phyloP scores from a whole-genome alignment of 179 eudicot species.

The Drosera spatulata region DNA sequence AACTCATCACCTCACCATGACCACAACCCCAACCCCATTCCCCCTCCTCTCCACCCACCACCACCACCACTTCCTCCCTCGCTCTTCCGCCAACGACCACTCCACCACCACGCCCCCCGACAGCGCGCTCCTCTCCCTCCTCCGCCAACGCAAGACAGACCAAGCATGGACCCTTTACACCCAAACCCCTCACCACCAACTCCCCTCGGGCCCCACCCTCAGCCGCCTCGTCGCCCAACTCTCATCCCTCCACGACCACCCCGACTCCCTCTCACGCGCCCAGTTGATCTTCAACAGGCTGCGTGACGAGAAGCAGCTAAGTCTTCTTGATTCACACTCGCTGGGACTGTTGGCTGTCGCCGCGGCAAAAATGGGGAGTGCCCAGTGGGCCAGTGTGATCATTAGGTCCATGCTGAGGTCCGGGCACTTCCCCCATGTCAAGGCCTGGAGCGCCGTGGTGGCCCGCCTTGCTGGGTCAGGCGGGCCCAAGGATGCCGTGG shows the following conservation, averaged over 20 bases:
- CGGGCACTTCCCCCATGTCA: conserved; percentile 83
- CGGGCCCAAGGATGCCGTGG: conserved; percentile 34
- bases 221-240: conserved; percentile 80
- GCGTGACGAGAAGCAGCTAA: conserved; percentile 70
- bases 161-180: conserved; percentile 70
- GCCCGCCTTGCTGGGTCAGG: conserved; percentile 53
- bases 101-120: conserved; percentile 6
- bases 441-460: conserved; percentile 94
- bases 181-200: conserved; percentile 34
- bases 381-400: conserved; percentile 58
- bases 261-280: conserved; percentile 45
- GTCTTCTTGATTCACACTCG: conserved; percentile 83
- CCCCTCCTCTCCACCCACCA: conserved; percentile 10
- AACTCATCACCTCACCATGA: conserved; percentile 4
- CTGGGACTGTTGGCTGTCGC: conserved; percentile 78
- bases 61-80: conserved; percentile 7
- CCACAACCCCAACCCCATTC: conserved; percentile 12
- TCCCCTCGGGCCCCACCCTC: conserved; percentile 46
- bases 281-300: conserved; percentile 81
- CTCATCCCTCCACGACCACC: conserved; percentile 63
- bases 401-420: conserved; percentile 80
- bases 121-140: conserved; percentile 52
- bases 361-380: conserved; percentile 67
- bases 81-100: conserved; percentile 5
- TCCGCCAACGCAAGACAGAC: conserved; percentile 74